Base-by-base conservation (phyloP, 805 yeast species). In the Wickerhamiella azymoides region DNA sequence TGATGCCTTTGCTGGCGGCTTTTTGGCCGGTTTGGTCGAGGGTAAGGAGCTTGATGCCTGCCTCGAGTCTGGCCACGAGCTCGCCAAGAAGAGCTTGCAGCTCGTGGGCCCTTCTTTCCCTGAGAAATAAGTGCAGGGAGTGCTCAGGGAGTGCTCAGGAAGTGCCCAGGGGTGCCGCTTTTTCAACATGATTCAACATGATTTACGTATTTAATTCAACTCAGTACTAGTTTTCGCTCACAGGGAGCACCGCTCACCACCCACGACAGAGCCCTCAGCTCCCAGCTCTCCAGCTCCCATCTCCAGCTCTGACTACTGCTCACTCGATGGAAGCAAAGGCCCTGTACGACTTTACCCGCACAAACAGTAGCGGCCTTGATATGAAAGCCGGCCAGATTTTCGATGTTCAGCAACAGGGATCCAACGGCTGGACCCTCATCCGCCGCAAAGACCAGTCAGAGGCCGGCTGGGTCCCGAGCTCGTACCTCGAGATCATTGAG, bases 391-490 rank as follows among this genome's bases (percentile, higher is more conserved):
- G 83, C 49, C 81, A 83, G 36, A 67, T 85, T 40, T 79, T 88
- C 36, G 77, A 76, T 51, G 76, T 92, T 28, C 65, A 78, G 3
- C 79, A 73, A 57, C 77, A 80, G 52, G 84, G 80, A 47, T 76
- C 79, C 37, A 88, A 84, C 51, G 95, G 96, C 14, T 92, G 98
- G 98, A 89, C 94, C 55, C 70, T 92, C 47, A 96, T 85, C 10
- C 83, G 81, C 60, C 69, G 76, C 27, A 61, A 80, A 49, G 88
- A 82, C 57, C 92, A 83, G 33, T 59, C 79, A 0, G 73, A 69
- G 48, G 92, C 85, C 62, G 98, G 98, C 3, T 92, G 98, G 98
- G 89, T 92, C 10, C 98, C 98, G 10, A 80, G 92, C 19, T 82
- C 88, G 14, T 92, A 88, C 60, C 76, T 89, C 57, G 77, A 68